Percentiles rank a stretch among this genome's conserved stretches.
Evolutionary conservation across 2,329 filamentous ascomycete species (phyloP).

Genomic region (Westerdykella ornata): DNA sequence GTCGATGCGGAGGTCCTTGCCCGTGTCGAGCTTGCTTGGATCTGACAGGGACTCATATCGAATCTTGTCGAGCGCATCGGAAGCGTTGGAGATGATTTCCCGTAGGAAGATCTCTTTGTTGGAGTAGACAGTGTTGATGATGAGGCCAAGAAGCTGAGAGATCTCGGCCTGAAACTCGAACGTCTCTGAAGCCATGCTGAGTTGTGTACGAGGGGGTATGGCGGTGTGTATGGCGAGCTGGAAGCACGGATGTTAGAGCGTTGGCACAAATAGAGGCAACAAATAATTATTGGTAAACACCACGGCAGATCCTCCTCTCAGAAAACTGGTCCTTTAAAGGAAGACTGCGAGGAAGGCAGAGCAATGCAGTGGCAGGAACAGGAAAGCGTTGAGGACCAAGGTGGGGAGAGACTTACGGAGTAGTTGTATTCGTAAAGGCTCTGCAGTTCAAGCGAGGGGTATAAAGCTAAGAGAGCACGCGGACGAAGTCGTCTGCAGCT

Average conservation of each 20-base stretch:
- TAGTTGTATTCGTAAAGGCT: constrained; percentile 13
- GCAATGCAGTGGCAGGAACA: background rate
- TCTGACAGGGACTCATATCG: constrained; percentile 97
- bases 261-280: constrained; percentile 7
- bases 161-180: constrained; percentile 99
- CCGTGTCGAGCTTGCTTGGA: constrained; percentile 90
- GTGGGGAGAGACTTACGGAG: constrained; percentile 14
- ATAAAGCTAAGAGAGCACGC: constrained; percentile 11
- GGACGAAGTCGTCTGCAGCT: constrained; percentile 18
- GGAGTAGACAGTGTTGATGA: constrained; percentile 99
- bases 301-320: background rate
- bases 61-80: constrained; percentile 99
- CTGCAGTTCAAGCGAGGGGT: constrained; percentile 1
- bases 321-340: too few species aligned
- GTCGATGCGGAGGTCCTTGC: constrained; percentile 98
- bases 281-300: constrained; percentile 4
- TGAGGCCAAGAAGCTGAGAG: constrained; percentile 98
- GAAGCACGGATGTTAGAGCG: background rate
- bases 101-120: constrained; percentile 99
- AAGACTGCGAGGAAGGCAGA: background rate
- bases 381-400: constrained; percentile 5
- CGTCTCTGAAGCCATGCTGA: constrained; percentile 77
- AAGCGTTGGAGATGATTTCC: constrained; percentile 97
- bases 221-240: background rate
- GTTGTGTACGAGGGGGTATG: constrained; percentile 12